phyloP scores from a whole-genome alignment of 208 protist genomes.

The Acanthamoeba royreba region DNA sequence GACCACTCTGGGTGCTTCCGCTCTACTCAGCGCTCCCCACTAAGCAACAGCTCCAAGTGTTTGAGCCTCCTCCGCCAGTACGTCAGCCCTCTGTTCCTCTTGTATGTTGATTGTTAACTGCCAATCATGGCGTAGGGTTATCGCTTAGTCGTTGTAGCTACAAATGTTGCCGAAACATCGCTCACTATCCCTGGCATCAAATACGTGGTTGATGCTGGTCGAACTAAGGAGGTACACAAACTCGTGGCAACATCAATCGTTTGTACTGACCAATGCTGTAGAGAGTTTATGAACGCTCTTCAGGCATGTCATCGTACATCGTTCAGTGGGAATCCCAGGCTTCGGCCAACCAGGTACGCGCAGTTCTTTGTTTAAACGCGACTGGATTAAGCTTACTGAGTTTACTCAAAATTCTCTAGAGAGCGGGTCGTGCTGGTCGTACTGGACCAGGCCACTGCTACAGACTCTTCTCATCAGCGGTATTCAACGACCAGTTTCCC shows the following conservation, averaged over 20 bases:
- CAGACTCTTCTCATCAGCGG: constrained; percentile 83
- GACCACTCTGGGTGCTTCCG: constrained; percentile 94
- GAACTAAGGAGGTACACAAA: constrained; percentile 66
- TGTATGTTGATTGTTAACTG: neutral
- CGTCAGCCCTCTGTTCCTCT: neutral
- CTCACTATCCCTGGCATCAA: constrained; percentile 98
- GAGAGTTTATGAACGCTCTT: constrained; percentile 64
- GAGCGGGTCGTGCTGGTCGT: constrained; percentile 85
- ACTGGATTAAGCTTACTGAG: constrained; percentile 90
- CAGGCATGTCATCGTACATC: constrained; percentile 71
- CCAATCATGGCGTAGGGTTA: neutral
- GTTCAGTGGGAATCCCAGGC: constrained; percentile 84
- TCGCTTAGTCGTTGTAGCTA: constrained; percentile 96
- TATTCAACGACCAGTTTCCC: constrained; percentile 77
- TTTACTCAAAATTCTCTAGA: no score
- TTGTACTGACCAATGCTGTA: no score
- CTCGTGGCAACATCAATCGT: neutral
- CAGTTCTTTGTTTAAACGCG: constrained; percentile 94
- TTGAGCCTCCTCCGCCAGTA: constrained; percentile 45
- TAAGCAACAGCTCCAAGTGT: constrained; percentile 71
- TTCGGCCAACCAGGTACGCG: constrained; percentile 82
- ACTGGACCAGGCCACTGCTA: constrained; percentile 87
- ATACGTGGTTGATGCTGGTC: constrained; percentile 90
- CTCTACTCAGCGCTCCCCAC: constrained; percentile 94
- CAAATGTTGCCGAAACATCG: constrained; percentile 99